Evolutionary conservation across 495 filamentous ascomycete species (phyloP).

Genomic region (Sordaria brevicollis): DNA sequence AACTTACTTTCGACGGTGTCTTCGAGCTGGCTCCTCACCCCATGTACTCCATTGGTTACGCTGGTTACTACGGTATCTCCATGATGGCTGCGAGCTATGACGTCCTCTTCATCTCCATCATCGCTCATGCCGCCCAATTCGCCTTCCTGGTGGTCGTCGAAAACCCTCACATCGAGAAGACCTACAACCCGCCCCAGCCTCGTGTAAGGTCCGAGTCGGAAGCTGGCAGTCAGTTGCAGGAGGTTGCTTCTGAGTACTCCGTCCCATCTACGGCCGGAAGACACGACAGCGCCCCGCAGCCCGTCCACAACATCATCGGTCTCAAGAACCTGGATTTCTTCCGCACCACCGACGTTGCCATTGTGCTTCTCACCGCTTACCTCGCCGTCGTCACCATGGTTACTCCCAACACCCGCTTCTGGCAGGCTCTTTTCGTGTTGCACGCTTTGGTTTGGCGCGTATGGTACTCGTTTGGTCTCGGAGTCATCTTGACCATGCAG

Average conservation of each 20-base stretch:
- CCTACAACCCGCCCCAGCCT: slow-evolving; percentile 82
- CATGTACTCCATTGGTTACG: slow-evolving; percentile 98
- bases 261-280: neutral
- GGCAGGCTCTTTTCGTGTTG: slow-evolving; percentile 66
- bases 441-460: slow-evolving; percentile 78
- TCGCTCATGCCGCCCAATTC: slow-evolving; percentile 92
- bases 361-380: slow-evolving; percentile 63
- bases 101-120: slow-evolving; percentile 89
- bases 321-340: slow-evolving; percentile 77
- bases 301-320: slow-evolving; percentile 73
- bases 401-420: slow-evolving; percentile 65
- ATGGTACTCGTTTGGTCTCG: slow-evolving; percentile 87
- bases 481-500: slow-evolving; percentile 72
- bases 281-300: slow-evolving; percentile 36
- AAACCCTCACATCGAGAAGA: slow-evolving; percentile 97
- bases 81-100: slow-evolving; percentile 96
- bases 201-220: slow-evolving; percentile 42
- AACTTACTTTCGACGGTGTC: slow-evolving; percentile 95
- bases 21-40: slow-evolving; percentile 99
- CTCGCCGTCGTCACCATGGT: slow-evolving; percentile 59
- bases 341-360: slow-evolving; percentile 72
- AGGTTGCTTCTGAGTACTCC: slow-evolving; percentile 24
- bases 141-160: slow-evolving; percentile 83
- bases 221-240: slow-evolving; percentile 30
- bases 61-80: slow-evolving; percentile 97